Percentiles rank a stretch among this genome's conserved stretches.
Evolutionary conservation across 352 stramenopile species (phyloP).

Genomic region (Pythium aquatile): DNA sequence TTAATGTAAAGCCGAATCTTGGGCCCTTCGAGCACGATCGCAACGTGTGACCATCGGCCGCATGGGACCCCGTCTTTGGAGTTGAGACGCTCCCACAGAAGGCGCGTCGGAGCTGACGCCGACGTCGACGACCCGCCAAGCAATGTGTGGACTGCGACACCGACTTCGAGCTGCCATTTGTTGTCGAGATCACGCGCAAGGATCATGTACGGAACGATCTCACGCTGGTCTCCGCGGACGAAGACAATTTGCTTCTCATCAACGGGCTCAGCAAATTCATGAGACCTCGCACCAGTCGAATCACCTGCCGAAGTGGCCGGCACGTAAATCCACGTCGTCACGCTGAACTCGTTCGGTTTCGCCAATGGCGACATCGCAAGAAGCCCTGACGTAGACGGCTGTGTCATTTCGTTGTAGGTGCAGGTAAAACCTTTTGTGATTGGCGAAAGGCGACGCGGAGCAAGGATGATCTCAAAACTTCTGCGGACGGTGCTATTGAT

Average conservation of each 20-base stretch:
- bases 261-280: neutral
- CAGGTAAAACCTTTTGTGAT: conserved; percentile 59
- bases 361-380: conserved; percentile 50
- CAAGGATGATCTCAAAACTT: conserved; percentile 75
- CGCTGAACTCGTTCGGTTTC: conserved; percentile 83
- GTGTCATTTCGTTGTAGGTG: conserved; percentile 54
- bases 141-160: conserved; percentile 31
- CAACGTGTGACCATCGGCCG: conserved; percentile 83
- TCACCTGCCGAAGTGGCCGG: neutral
- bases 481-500: conserved; percentile 26
- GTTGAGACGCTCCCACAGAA: conserved; percentile 56
- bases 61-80: conserved; percentile 72
- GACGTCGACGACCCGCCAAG: neutral
- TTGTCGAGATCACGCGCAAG: conserved; percentile 40
- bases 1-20: conserved; percentile 92
- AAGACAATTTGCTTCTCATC: conserved; percentile 63
- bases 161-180: conserved; percentile 60
- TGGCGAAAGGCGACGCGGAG: conserved; percentile 52
- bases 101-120: conserved; percentile 5
- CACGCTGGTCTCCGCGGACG: conserved; percentile 55
- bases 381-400: conserved; percentile 11
- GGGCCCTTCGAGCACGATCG: conserved; percentile 77
- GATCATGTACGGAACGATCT: conserved; percentile 66
- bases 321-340: conserved; percentile 86
- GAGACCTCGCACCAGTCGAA: too few relatives aligned